phyloP scores from a whole-genome alignment of 768 basidiomycete species.

The Mycena indigotica region DNA sequence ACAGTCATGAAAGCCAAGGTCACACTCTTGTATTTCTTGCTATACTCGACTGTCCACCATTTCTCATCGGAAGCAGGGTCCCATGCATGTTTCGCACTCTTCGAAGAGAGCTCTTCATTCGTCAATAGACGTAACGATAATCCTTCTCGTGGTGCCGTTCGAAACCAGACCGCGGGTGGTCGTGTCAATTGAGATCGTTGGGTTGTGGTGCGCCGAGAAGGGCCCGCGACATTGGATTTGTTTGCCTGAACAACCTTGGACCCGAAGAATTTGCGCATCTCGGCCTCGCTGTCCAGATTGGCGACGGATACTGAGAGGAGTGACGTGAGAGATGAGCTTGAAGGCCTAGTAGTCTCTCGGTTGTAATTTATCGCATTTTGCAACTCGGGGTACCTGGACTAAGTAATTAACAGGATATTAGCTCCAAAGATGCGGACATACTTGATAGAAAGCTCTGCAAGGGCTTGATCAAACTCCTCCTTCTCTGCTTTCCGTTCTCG shows the following conservation, averaged over 20 bases:
- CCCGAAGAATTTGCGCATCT: slow-evolving; percentile 93
- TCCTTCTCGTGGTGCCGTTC: slow-evolving; percentile 69
- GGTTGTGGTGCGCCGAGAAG: slow-evolving; percentile 43
- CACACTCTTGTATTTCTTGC: slow-evolving; percentile 78
- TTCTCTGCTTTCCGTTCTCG: slow-evolving; percentile 66
- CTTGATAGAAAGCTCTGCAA: slow-evolving; percentile 85
- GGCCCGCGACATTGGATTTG: slow-evolving; percentile 39
- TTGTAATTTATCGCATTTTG: slow-evolving; percentile 39
- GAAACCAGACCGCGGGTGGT: slow-evolving; percentile 77
- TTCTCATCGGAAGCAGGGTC: slow-evolving; percentile 57
- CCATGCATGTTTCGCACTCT: slow-evolving; percentile 43
- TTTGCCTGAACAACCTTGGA: slow-evolving; percentile 79
- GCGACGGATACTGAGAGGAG: slow-evolving; percentile 80
- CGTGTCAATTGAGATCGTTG: slow-evolving; percentile 75
- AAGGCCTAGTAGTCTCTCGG: too few species aligned
- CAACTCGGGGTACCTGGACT: slow-evolving; percentile 53
- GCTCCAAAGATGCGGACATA: slow-evolving; percentile 32
- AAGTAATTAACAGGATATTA: not conserved
- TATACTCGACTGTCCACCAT: slow-evolving; percentile 91
- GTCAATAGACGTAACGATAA: slow-evolving; percentile 63
- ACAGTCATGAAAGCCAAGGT: slow-evolving; percentile 80
- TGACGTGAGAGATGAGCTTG: slow-evolving; percentile 42
- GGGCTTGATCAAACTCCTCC: slow-evolving; percentile 82
- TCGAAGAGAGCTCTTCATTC: slow-evolving; percentile 53
- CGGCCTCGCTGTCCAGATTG: slow-evolving; percentile 85